Evolutionary conservation across 306 rosid genomes (phyloP).

Genomic region (Pyrus pyrifolia): DNA sequence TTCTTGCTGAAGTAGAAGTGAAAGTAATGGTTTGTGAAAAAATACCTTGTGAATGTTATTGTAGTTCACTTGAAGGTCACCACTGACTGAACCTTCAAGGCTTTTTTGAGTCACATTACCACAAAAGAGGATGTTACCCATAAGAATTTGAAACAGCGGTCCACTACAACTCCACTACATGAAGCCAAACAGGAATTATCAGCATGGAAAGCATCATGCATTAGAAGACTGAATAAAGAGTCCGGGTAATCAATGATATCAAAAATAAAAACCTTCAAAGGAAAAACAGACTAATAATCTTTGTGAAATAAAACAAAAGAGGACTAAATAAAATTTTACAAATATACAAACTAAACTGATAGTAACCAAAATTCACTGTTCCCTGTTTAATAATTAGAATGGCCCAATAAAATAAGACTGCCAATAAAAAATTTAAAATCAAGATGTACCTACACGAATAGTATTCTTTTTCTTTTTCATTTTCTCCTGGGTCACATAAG

Average conservation of each 20-base stretch:
- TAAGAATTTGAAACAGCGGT: conserved; percentile 68
- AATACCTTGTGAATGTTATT: conserved; percentile 79
- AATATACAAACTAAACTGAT: not conserved
- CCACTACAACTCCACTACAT: conserved; percentile 81
- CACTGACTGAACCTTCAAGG: conserved; percentile 44
- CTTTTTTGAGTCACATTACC: conserved; percentile 35
- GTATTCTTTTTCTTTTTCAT: not conserved
- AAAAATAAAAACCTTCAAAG: not conserved
- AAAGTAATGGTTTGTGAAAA: not conserved
- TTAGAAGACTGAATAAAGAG: not conserved
- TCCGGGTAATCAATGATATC: not conserved
- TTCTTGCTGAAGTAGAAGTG: not conserved
- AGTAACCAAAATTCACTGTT: not conserved
- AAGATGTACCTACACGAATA: not conserved
- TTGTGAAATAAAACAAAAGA: not conserved
- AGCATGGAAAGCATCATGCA: not conserved
- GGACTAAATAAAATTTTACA: not conserved
- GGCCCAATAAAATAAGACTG: not conserved
- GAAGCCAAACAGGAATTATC: conserved; percentile 1
- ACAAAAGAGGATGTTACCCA: conserved; percentile 52
- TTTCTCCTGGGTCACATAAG: too few species aligned
- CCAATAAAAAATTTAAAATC: not conserved
- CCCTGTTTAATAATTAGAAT: not conserved
- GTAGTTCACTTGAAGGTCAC: conserved; percentile 66
- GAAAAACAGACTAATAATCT: not conserved